Evolutionary conservation across 768 basidiomycete genomes (phyloP), one percentile per base, ranked within the genome.

Genomic region (Podaxis carcinomalis): DNA sequence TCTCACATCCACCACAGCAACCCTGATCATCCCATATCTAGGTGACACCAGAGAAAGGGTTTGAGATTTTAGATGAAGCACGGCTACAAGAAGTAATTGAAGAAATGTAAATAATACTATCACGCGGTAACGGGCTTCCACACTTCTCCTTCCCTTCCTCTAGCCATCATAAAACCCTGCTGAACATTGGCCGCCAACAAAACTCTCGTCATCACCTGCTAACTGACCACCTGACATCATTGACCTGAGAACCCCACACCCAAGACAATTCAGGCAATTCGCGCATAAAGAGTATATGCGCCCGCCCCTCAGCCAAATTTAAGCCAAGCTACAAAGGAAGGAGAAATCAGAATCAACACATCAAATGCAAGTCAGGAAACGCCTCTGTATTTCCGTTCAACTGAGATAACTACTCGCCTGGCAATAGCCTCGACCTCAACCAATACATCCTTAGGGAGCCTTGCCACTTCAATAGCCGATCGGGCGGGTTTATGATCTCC

Each of bases 381-480:
- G 44, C 49, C 39, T 3, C 37, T n/a, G 37, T 16, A 50, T 19
- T 13, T 21, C 28, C 40, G 35, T 21, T 42, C 9, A 49, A 47
- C 21, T 49, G 52, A 60, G 52, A 28, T 60, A 1, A 4, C 14
- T 14, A 70, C 83, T 56, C 66, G 87, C 88, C 87, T 88, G 11
- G 87, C 92, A 72, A 95, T 89, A 62, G 85, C 87, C 74, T 98
- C 96, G 58, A 98, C 84, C 80, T 98, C 96, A 54, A 97, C 87
- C 37, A 95, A 79, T 7, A 93, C 95, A 68, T 94, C 92, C 72
- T 89, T 92, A 9, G 96, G 96, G 56, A 98, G 81, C 49, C 93
- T 80, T 36, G 89, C 79, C 35, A 94, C 93, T 77, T 98, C 93
- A 56, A 99, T 92, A 35, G 90, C 86, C 32, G 94, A 94, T 63